Conservation (phyloP, 2,329 filamentous ascomycete species). For the Xylaria sp. region DNA sequence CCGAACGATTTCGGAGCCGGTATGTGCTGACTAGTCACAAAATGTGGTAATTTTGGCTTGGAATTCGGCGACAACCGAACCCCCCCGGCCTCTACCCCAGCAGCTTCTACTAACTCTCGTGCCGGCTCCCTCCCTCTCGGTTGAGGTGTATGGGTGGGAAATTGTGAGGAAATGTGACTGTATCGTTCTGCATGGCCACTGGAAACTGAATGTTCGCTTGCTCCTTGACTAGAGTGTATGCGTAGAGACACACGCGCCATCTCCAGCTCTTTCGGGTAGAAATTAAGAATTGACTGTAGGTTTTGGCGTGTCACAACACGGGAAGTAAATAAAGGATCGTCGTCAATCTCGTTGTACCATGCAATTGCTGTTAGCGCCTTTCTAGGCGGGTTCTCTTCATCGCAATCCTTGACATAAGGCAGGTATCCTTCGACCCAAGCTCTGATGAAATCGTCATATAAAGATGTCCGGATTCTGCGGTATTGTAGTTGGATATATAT, state of each 20-base stretch:
- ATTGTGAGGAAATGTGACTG: background rate
- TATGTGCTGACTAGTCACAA: background rate
- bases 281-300: conserved; percentile 35
- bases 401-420: conserved; percentile 38
- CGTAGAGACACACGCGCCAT: conserved; percentile 19
- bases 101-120: background rate
- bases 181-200: background rate
- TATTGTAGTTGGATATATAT: conserved; percentile 39
- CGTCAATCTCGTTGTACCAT: conserved; percentile 44
- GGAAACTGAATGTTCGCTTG: background rate
- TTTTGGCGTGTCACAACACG: conserved; percentile 41
- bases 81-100: background rate
- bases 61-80: background rate
- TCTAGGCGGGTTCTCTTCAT: conserved; percentile 29
- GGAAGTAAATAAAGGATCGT: conserved; percentile 36
- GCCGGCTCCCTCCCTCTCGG: background rate
- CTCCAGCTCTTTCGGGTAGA: conserved; percentile 37
- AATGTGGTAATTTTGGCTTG: background rate
- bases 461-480: conserved; percentile 36
- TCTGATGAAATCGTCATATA: conserved; percentile 46
- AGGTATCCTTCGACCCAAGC: conserved; percentile 42
- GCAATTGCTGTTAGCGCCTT: conserved; percentile 38
- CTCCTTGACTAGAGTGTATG: conserved; percentile 7
- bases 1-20: conserved; percentile 2
- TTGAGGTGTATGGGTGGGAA: background rate